phyloP scores from a whole-genome alignment of 257 asterid species.

The Linaria vulgaris region DNA sequence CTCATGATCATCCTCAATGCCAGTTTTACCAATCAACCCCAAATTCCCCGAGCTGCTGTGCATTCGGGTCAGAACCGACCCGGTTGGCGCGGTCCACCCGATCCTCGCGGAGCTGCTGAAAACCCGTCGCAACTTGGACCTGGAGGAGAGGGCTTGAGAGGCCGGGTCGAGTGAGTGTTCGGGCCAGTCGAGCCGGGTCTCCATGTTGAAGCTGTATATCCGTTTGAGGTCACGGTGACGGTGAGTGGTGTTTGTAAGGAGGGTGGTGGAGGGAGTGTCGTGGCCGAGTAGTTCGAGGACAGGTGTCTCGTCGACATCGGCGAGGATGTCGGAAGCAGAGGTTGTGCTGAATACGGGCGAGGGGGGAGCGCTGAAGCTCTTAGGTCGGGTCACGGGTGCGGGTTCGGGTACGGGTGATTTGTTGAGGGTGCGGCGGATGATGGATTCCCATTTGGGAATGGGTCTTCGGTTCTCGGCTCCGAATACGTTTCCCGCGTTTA shows the following conservation, averaged over 20 bases:
- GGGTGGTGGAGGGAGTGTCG: background rate
- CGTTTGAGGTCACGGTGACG: conserved; percentile 36
- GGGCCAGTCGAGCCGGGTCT: conserved; percentile 73
- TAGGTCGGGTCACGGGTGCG: conserved; percentile 50
- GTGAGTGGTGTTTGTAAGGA: conserved; percentile 20
- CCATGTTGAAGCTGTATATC: conserved; percentile 32
- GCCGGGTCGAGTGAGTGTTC: conserved; percentile 72
- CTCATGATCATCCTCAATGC: too few species aligned
- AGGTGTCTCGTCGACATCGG: conserved; percentile 48
- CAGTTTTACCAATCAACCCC: conserved; percentile 44
- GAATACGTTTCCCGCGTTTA: conserved; percentile 85
- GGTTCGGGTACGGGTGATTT: conserved; percentile 21
- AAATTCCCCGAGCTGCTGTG: conserved; percentile 69
- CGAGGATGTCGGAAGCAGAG: conserved; percentile 69
- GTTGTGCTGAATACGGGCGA: conserved; percentile 80
- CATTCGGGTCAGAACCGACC: conserved; percentile 51
- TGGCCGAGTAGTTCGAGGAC: conserved; percentile 35
- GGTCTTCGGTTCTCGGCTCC: conserved; percentile 85
- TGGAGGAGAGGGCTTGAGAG: conserved; percentile 50
- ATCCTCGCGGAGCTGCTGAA: conserved; percentile 60
- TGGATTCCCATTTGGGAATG: conserved; percentile 77
- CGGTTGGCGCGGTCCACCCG: conserved; percentile 36
- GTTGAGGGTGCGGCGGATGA: conserved; percentile 72
- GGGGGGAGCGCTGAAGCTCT: conserved; percentile 89
- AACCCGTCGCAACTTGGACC: conserved; percentile 55